A percentile compares a stretch with the other conserved stretches of the same genome.
Evolutionary conservation across 2,329 filamentous ascomycete species (phyloP).

Genomic region (Neonectria sp.): DNA sequence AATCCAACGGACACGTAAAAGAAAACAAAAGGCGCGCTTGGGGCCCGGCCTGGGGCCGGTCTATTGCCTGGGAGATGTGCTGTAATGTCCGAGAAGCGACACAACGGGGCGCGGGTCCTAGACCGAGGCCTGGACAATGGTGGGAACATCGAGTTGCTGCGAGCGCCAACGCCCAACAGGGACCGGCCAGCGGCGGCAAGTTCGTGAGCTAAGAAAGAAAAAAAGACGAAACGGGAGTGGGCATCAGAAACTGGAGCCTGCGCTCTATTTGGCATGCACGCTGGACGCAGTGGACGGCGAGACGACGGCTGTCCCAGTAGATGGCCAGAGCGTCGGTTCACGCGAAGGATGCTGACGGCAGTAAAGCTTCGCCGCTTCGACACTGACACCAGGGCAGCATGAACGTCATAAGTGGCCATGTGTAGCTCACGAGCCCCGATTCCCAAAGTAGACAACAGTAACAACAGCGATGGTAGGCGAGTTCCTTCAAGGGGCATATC

Average conservation of each 20-base stretch:
- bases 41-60: constrained; percentile 30
- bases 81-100: constrained; percentile 48
- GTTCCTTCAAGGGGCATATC: constrained; percentile 15
- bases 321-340: constrained; percentile 37
- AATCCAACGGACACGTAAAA: constrained; percentile 44
- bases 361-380: constrained; percentile 38
- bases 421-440: constrained; percentile 4
- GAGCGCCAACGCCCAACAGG: constrained; percentile 29
- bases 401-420: constrained; percentile 7
- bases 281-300: constrained; percentile 26
- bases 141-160: constrained; percentile 34
- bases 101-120: constrained; percentile 27
- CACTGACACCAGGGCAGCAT: neutral
- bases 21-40: constrained; percentile 45
- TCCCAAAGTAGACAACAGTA: constrained; percentile 10
- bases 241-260: constrained; percentile 35
- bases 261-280: constrained; percentile 30
- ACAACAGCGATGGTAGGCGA: constrained; percentile 11
- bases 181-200: constrained; percentile 48
- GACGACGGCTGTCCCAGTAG: constrained; percentile 33
- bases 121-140: constrained; percentile 33
- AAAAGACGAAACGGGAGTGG: constrained; percentile 41
- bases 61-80: constrained; percentile 28
- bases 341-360: constrained; percentile 33
- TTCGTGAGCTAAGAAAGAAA: constrained; percentile 36